phyloP scores from a whole-genome alignment of 2,329 filamentous ascomycete genomes.

The Hysterium pulicare region DNA sequence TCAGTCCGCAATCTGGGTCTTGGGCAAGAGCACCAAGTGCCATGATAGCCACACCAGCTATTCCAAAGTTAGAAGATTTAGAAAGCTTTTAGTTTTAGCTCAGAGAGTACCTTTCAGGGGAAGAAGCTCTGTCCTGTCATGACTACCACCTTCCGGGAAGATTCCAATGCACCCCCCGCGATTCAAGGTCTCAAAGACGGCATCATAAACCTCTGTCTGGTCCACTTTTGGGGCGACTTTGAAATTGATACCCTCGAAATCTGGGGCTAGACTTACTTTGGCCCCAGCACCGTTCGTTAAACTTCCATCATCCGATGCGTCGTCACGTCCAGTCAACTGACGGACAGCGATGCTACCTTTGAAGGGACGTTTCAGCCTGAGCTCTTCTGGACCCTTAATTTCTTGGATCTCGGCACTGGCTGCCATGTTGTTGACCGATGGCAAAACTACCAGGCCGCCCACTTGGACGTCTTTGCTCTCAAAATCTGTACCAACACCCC shows the following conservation, averaged over 20 bases:
- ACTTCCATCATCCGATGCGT: conserved; percentile 65
- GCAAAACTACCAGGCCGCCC: conserved; percentile 82
- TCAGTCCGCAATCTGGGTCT: conserved; percentile 80
- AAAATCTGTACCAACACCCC: conserved; percentile 79
- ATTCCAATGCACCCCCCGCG: conserved; percentile 89
- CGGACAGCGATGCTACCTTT: conserved; percentile 69
- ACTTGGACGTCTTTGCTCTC: conserved; percentile 66
- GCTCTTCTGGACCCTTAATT: conserved; percentile 74
- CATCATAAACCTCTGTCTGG: conserved; percentile 89
- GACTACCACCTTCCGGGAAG: conserved; percentile 94
- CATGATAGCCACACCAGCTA: conserved; percentile 95
- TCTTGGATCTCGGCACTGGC: conserved; percentile 81
- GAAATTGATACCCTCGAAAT: conserved; percentile 74
- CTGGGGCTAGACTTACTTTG: conserved; percentile 51
- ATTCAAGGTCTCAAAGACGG: conserved; percentile 80
- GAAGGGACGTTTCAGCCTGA: conserved; percentile 84
- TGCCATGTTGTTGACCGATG: conserved; percentile 74
- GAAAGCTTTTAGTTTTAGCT: background rate
- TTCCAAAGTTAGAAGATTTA: conserved; percentile 13
- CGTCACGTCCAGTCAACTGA: conserved; percentile 78
- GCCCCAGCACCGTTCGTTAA: conserved; percentile 54
- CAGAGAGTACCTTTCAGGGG: conserved; percentile 71
- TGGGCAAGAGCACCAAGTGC: conserved; percentile 84
- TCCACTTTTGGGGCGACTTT: conserved; percentile 91
- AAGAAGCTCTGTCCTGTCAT: conserved; percentile 86